These are phyloP conservation scores for Przewalskia tangutica DNA, from an alignment of 257 asterid species.

Conservation along the genomic window DNA sequence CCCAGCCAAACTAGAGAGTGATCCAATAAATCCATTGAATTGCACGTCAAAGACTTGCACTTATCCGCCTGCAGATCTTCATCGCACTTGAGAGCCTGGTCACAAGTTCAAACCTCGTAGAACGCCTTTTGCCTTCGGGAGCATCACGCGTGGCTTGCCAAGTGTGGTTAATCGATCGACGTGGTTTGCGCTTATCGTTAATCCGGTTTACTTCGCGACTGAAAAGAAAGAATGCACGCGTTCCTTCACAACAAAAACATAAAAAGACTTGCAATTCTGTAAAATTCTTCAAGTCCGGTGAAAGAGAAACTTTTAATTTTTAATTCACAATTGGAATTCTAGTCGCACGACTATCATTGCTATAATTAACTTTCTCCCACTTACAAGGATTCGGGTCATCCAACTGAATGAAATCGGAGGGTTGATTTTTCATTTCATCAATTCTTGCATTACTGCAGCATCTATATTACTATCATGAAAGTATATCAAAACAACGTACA, in stretches of 20 bases:
- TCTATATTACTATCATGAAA: constrained; percentile 12
- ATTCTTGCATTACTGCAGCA: constrained; percentile 19
- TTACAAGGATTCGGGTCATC: constrained; percentile 14
- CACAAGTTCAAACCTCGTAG: too few species aligned
- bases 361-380: background rate
- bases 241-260: too few species aligned
- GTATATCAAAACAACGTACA: background rate
- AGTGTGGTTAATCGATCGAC: too few species aligned
- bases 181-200: too few species aligned
- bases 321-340: constrained; percentile 57
- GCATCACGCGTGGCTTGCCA: too few species aligned
- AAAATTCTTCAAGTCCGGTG: constrained; percentile 35
- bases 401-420: constrained; percentile 22
- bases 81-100: too few species aligned
- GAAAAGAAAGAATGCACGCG: too few species aligned
- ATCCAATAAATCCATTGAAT: constrained; percentile 41
- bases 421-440: constrained; percentile 15
- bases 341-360: background rate
- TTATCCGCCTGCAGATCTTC: too few species aligned
- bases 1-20: constrained; percentile 59
- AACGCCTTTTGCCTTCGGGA: too few species aligned
- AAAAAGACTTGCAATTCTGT: constrained; percentile 12
- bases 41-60: background rate
- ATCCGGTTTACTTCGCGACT: too few species aligned
- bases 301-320: constrained; percentile 47